Evolutionary conservation across 1,284 basidiomycete genomes (phyloP).

Genomic region (Rhodotorula sp.): DNA sequence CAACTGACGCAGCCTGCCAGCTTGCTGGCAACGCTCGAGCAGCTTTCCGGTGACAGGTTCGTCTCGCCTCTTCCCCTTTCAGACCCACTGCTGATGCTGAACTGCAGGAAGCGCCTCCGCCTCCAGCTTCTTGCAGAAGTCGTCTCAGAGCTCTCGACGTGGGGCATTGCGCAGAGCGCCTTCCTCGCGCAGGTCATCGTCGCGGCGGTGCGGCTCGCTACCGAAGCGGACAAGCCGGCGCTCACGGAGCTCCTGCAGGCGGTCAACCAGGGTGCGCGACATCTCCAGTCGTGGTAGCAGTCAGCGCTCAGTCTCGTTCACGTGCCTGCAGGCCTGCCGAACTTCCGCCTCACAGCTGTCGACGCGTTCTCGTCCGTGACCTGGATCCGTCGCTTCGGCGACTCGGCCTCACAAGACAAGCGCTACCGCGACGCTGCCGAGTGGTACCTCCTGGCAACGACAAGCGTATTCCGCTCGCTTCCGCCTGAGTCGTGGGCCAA

Average conservation of each 20-base stretch:
- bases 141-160: not conserved
- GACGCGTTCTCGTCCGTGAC: slow-evolving; percentile 15
- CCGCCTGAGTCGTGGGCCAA: slow-evolving; percentile 1
- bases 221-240: not conserved
- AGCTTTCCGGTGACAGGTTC: not conserved
- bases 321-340: not conserved
- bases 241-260: not conserved
- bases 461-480: not conserved
- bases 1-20: not conserved
- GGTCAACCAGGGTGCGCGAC: not conserved
- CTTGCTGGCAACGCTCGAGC: slow-evolving; percentile 2
- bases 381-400: slow-evolving; percentile 22
- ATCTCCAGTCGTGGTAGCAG: not conserved
- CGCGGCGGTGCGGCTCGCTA: not conserved
- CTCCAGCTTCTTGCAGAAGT: not conserved
- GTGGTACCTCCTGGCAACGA: slow-evolving; percentile 10
- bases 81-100: accelerated
- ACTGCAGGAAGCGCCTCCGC: not conserved
- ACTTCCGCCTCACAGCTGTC: not conserved
- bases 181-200: not conserved
- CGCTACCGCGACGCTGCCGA: not conserved
- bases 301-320: no score
- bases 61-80: no score
- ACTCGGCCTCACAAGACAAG: not conserved
- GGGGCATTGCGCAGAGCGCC: not conserved